These are phyloP conservation scores for Paecilomyces fulvus DNA, from an alignment of 2,329 filamentous ascomycete species.

Conservation along the genomic window DNA sequence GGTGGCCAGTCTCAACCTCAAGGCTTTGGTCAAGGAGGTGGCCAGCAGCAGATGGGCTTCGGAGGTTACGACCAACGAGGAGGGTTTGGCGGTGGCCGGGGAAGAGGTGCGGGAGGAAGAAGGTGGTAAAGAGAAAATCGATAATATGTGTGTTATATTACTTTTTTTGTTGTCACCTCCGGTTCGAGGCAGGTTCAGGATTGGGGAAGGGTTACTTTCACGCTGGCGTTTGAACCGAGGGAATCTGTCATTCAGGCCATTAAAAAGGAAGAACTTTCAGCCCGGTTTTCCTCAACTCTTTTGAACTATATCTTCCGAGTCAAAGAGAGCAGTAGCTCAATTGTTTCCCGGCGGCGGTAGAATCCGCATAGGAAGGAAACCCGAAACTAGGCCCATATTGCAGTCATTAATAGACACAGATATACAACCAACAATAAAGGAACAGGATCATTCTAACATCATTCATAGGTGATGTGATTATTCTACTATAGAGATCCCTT, in stretches of 20 bases:
- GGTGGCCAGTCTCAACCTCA: conserved; percentile 24
- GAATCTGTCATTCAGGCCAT: not conserved
- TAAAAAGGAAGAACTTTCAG: not conserved
- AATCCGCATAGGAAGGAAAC: not conserved
- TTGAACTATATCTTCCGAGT: not conserved
- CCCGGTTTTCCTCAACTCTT: not conserved
- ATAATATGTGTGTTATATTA: conserved; percentile 6
- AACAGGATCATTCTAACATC: not conserved
- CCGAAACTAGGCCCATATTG: not conserved
- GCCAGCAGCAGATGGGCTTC: conserved; percentile 35
- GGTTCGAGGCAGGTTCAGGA: not conserved
- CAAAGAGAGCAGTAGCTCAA: not conserved
- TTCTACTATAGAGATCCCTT: not conserved
- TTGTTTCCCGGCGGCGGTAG: not conserved
- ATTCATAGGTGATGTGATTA: not conserved
- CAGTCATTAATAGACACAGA: no score
- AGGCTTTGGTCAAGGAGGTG: conserved; percentile 27
- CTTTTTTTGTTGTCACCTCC: conserved; percentile 6
- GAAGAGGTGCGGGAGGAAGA: conserved; percentile 26
- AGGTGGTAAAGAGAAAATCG: conserved; percentile 24
- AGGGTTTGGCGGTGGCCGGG: conserved; percentile 27
- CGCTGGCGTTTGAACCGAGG: conserved; percentile 1
- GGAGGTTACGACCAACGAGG: conserved; percentile 34
- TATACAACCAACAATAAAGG: not conserved
- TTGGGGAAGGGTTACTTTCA: not conserved